A percentile compares a stretch with the other conserved stretches of the same genome.
Evolutionary conservation across 2,329 filamentous ascomycete genomes (phyloP).

Genomic region (Zasmidium angulare): DNA sequence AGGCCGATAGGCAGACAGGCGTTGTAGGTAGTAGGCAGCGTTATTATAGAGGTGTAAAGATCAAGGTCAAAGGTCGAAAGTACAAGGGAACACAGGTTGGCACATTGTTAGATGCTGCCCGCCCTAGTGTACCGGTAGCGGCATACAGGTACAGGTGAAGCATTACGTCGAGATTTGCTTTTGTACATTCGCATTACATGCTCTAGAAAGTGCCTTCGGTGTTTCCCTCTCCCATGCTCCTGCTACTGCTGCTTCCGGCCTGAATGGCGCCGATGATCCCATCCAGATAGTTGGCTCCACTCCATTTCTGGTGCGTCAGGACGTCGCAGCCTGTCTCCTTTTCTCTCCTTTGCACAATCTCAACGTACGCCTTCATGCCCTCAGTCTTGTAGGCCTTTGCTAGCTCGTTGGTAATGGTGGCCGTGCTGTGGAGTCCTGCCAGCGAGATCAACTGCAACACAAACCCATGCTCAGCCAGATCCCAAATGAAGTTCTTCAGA

Average conservation of each 20-base stretch:
- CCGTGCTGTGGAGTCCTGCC: conserved; percentile 63
- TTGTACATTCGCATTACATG: neutral
- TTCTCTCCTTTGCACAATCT: conserved; percentile 82
- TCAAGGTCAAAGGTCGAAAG: no score
- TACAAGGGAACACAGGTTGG: no score
- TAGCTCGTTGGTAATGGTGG: conserved; percentile 69
- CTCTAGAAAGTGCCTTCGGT: conserved; percentile 63
- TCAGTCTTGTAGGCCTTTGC: conserved; percentile 80
- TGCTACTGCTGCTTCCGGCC: conserved; percentile 83
- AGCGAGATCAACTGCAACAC: conserved; percentile 65
- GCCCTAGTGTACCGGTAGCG: no score
- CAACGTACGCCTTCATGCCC: conserved; percentile 97
- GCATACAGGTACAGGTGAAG: no score
- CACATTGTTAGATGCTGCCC: no score
- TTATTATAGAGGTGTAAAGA: no score
- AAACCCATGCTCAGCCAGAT: conserved; percentile 83
- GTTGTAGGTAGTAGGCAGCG: no score
- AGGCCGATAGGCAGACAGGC: no score
- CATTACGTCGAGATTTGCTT: no score
- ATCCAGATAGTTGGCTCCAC: conserved; percentile 74
- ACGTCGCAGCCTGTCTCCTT: conserved; percentile 90
- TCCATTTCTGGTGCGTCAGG: conserved; percentile 92
- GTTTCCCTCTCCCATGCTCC: conserved; percentile 93
- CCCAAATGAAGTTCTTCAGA: conserved; percentile 92
- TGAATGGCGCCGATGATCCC: conserved; percentile 87